Evolutionary conservation across 2,329 filamentous ascomycete genomes (phyloP), one percentile per base, ranked within the genome.

Genomic region (Verticillium dahliae): DNA sequence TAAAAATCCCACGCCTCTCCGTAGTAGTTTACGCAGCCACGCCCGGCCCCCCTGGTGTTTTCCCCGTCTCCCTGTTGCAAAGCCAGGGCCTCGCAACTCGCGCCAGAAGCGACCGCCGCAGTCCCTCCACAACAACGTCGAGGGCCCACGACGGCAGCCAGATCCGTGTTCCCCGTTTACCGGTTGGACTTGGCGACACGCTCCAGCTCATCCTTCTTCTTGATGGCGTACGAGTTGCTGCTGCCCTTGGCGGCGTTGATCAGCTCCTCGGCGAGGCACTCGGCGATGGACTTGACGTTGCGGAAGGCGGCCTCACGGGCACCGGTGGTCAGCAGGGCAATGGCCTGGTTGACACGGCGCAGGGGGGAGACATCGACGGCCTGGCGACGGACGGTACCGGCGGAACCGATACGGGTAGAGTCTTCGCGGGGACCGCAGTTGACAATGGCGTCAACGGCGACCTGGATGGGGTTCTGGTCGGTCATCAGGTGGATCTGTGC

Each of bases 171-270:
- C 45, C 11, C 70, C 76, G 71, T 93, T 93, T 98, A 99, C 90
- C 95, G 91, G 90, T 99, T 99, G 88, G 88, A 92, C 92, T 99
- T 99, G 84, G 95, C 95, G 75, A 99, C 95, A 95, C 95, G 95
- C 90, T 99, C 95, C 85, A 99, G 84, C 90, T 99, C 96, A 82
- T 99, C 95, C 94, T 99, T 99, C 92, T 99, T 99, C 92, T 99
- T 99, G 90, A 99, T 99, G 76, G 96, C 95, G 81, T 98, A 99
- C 72, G 93, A 97, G 92, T 99, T 99, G 85, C 91, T 96, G 89
- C 90, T 96, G 78, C 95, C 95, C 92, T 99, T 99, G 81, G 96
- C 96, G 79, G 96, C 96, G 88, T 99, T 99, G 90, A 99, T 98
- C 80, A 99, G 88, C 89, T 99, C 95, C 85, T 99, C 96, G 78